Evolutionary conservation across 305 asterid species (phyloP).

Genomic region (Nicotiana rustica): DNA sequence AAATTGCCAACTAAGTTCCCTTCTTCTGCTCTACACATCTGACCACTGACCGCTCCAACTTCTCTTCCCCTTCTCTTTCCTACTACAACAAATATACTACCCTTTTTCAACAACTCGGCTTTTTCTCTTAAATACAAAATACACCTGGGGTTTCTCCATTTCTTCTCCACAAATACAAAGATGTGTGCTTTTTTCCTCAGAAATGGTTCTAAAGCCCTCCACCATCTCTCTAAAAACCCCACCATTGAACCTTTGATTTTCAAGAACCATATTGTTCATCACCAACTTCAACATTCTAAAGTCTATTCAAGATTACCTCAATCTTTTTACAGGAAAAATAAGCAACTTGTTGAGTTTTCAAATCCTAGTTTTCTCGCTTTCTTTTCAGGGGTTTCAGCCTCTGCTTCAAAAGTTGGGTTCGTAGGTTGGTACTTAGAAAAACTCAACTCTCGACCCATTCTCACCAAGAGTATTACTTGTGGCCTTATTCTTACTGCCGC

Average conservation of each 20-base stretch:
- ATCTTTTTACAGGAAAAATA: constrained; percentile 46
- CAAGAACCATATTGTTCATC: constrained; percentile 37
- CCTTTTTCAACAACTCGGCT: background rate
- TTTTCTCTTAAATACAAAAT: background rate
- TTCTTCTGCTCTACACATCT: background rate
- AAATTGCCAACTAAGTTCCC: too few species aligned
- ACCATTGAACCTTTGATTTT: constrained; percentile 31
- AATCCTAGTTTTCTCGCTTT: constrained; percentile 45
- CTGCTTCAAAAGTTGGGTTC: constrained; percentile 50
- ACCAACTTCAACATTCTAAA: constrained; percentile 48
- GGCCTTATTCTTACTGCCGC: constrained; percentile 86
- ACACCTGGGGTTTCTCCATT: constrained; percentile 24
- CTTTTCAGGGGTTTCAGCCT: constrained; percentile 44
- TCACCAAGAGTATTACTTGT: constrained; percentile 81
- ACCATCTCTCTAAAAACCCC: constrained; percentile 33
- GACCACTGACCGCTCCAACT: background rate
- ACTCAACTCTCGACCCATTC: constrained; percentile 71
- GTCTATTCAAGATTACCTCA: constrained; percentile 55
- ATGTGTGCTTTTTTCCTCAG: constrained; percentile 35
- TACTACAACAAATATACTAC: background rate
- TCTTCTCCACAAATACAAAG: background rate
- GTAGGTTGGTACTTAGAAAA: constrained; percentile 72
- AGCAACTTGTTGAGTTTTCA: constrained; percentile 43
- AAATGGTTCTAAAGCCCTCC: constrained; percentile 41
- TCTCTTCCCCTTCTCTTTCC: background rate